These are phyloP conservation scores for Pneumocystis oryctolagi DNA, from an alignment of 1,139 yeast genomes.

Conservation along the genomic window DNA sequence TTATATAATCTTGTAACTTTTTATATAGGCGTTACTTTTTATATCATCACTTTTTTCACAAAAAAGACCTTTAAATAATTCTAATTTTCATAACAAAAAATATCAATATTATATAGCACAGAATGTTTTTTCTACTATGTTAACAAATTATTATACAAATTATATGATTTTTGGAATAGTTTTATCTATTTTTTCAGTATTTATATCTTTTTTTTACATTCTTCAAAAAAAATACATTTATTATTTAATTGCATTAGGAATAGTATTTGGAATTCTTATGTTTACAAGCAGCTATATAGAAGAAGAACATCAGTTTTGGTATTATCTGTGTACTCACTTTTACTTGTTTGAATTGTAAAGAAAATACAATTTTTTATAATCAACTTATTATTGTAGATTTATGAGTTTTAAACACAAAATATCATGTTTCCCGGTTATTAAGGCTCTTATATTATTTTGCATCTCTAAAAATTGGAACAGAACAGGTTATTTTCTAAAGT, in stretches of 20 bases:
- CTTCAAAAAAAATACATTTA: slow-evolving; percentile 11
- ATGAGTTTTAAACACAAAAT: background rate
- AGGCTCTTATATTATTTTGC: slow-evolving; percentile 15
- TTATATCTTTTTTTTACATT: slow-evolving; percentile 3
- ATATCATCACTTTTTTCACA: slow-evolving; percentile 44
- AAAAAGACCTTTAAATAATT: slow-evolving; percentile 13
- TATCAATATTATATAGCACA: slow-evolving; percentile 41
- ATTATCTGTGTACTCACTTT: slow-evolving; percentile 47
- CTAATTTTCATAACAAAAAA: slow-evolving; percentile 15
- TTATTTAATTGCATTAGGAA: slow-evolving; percentile 23
- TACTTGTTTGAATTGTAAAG: slow-evolving; percentile 16
- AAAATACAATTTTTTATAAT: background rate
- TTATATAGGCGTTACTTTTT: slow-evolving; percentile 31
- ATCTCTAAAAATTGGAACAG: slow-evolving; percentile 30
- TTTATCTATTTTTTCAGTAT: slow-evolving; percentile 18
- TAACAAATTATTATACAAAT: slow-evolving; percentile 55
- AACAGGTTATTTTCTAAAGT: slow-evolving; percentile 33
- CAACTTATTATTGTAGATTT: background rate
- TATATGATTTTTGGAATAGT: slow-evolving; percentile 36
- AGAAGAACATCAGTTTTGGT: slow-evolving; percentile 95
- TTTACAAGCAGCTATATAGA: slow-evolving; percentile 91
- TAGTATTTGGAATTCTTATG: slow-evolving; percentile 41
- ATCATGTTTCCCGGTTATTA: background rate
- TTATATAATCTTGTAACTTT: background rate
- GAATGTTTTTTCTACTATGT: slow-evolving; percentile 41